A percentile compares a stretch with the other conserved stretches of the same genome.
Conservation (phyloP, 768 basidiomycete genomes). For the Kwoniella sp. region DNA sequence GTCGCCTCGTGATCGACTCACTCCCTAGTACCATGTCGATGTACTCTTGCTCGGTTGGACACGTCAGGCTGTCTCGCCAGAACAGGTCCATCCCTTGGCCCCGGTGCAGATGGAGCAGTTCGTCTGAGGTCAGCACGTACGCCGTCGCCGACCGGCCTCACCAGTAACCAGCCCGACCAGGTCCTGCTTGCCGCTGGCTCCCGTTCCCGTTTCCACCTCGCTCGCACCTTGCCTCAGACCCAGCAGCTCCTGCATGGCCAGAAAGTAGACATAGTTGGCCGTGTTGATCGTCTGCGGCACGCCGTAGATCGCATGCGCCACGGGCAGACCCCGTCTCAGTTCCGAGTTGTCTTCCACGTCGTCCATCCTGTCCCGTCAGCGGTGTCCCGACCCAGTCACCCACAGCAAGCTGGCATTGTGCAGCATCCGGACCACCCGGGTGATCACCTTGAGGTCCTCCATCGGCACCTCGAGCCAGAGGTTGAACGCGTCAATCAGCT, state of each 20-base stretch:
- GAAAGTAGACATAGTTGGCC: slow-evolving; percentile 94
- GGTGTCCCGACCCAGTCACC: slow-evolving; percentile 27
- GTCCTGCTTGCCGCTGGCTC: slow-evolving; percentile 40
- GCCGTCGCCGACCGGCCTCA: too few species aligned
- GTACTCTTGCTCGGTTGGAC: slow-evolving; percentile 93
- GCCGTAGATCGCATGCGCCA: slow-evolving; percentile 93
- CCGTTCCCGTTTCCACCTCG: neutral
- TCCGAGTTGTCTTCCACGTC: slow-evolving; percentile 92
- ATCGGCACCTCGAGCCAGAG: slow-evolving; percentile 77
- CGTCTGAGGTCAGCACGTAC: slow-evolving; percentile 52
- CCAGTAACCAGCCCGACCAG: slow-evolving; percentile 73
- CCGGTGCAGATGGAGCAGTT: slow-evolving; percentile 80
- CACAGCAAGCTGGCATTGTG: slow-evolving; percentile 91
- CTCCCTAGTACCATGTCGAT: slow-evolving; percentile 95
- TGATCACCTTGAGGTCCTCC: slow-evolving; percentile 67
- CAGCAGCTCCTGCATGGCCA: slow-evolving; percentile 81
- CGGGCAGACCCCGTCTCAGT: slow-evolving; percentile 81
- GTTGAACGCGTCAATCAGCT: slow-evolving; percentile 90
- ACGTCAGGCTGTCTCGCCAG: slow-evolving; percentile 85
- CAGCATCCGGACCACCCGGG: slow-evolving; percentile 82
- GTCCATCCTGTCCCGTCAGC: slow-evolving; percentile 61
- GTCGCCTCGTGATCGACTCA: slow-evolving; percentile 49
- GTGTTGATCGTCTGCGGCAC: slow-evolving; percentile 95
- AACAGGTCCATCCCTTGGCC: slow-evolving; percentile 92
- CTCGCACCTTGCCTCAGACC: too few species aligned